Evolutionary conservation across 345 rosid genomes (phyloP).

Genomic region (Pistacia atlantica): DNA sequence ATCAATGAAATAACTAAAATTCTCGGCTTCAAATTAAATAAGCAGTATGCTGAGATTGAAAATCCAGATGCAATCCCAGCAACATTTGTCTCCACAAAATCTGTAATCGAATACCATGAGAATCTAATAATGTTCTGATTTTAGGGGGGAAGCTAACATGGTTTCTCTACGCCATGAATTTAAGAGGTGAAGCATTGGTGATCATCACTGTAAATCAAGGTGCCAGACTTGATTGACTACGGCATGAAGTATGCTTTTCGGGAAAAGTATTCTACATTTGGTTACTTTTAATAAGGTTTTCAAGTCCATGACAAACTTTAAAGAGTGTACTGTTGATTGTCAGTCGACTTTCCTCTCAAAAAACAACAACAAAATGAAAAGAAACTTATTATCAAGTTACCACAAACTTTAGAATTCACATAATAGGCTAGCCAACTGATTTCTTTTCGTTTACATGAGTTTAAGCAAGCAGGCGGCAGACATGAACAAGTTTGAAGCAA

Average conservation of each 20-base stretch:
- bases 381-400: neutral
- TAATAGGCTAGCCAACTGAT: neutral
- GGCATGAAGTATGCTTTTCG: conserved; percentile 35
- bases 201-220: too few species aligned
- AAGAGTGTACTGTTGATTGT: too few species aligned
- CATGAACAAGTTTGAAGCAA: neutral
- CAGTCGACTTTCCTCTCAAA: too few species aligned
- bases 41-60: conserved; percentile 2
- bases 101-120: conserved; percentile 27
- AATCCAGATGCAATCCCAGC: conserved; percentile 44
- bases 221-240: neutral
- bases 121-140: conserved; percentile 24
- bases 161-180: conserved; percentile 29
- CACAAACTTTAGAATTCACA: conserved; percentile 2
- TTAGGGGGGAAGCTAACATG: conserved; percentile 27
- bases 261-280: neutral
- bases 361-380: too few species aligned
- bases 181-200: conserved; percentile 43
- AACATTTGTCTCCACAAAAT: conserved; percentile 49
- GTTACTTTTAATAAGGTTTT: neutral
- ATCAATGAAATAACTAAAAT: too few species aligned
- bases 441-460: neutral
- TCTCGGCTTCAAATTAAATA: too few species aligned
- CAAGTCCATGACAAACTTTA: too few species aligned
- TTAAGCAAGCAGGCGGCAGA: neutral